Conservation (phyloP, 805 yeast genomes). For the Lipomyces orientalis region DNA sequence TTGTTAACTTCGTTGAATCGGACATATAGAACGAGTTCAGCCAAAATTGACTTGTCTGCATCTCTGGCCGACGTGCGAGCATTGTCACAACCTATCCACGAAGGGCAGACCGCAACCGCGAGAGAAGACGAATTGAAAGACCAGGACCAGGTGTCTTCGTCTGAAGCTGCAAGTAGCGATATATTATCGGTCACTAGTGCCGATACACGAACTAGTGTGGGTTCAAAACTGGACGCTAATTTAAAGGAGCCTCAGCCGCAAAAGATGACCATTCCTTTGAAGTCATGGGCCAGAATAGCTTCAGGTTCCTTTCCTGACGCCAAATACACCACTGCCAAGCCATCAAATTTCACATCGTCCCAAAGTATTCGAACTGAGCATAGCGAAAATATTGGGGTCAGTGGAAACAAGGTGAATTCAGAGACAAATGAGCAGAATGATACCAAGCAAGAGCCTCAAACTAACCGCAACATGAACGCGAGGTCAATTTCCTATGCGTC, state of each 20-base stretch:
- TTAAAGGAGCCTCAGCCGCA: not conserved
- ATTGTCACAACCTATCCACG: not conserved
- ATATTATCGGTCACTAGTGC: not conserved
- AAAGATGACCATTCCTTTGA: not conserved
- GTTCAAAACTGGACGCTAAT: not conserved
- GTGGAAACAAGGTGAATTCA: not conserved
- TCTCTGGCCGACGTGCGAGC: not conserved
- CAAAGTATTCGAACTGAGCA: not conserved
- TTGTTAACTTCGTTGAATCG: conserved; percentile 1
- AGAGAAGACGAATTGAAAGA: not conserved
- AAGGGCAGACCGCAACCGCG: not conserved
- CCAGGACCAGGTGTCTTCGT: not conserved
- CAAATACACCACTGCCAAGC: not conserved
- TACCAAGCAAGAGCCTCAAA: not conserved
- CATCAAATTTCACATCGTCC: not conserved
- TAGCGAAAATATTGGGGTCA: not conserved
- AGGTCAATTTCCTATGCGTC: not conserved
- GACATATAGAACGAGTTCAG: conserved; percentile 1
- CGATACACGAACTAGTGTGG: not conserved
- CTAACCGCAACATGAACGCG: not conserved
- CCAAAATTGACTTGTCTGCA: not conserved
- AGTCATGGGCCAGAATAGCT: not conserved
- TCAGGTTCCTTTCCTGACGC: not conserved
- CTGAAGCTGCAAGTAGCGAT: not conserved
- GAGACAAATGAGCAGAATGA: not conserved